Conservation (phyloP, 2,329 filamentous ascomycete species). For the Cladosporium oxysporum region DNA sequence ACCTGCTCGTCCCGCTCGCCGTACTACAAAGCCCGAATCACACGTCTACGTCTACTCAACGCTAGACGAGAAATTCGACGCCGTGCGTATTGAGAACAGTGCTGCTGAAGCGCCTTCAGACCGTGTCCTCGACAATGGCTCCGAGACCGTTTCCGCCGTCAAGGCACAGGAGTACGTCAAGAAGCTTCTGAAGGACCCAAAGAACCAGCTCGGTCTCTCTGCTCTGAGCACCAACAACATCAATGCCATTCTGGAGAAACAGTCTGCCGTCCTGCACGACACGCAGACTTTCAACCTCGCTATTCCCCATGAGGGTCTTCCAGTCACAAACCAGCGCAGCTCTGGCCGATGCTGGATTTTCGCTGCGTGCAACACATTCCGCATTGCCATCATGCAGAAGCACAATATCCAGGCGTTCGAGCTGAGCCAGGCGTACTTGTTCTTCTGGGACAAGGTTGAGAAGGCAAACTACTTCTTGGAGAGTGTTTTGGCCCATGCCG, state of each 20-base stretch:
- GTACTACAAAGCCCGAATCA: constrained; percentile 7
- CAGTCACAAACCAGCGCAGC: constrained; percentile 80
- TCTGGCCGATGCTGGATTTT: constrained; percentile 92
- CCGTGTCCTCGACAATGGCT: constrained; percentile 22
- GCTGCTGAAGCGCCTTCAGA: constrained; percentile 26
- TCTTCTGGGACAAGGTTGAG: constrained; percentile 93
- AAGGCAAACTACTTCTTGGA: constrained; percentile 90
- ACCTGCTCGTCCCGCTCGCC: constrained; percentile 12
- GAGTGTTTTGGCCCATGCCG: constrained; percentile 73
- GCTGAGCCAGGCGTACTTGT: constrained; percentile 83
- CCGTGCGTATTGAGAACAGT: constrained; percentile 33
- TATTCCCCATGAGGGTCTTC: constrained; percentile 78
- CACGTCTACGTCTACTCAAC: constrained; percentile 18
- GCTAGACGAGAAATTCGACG: constrained; percentile 40
- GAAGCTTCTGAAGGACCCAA: constrained; percentile 38
- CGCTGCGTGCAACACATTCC: constrained; percentile 86
- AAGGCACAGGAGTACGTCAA: constrained; percentile 36
- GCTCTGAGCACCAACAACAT: constrained; percentile 70
- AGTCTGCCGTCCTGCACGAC: constrained; percentile 64
- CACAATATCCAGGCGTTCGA: constrained; percentile 78
- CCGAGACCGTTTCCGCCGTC: constrained; percentile 33
- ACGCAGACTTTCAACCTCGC: constrained; percentile 81
- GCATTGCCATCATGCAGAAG: constrained; percentile 82
- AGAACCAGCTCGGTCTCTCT: constrained; percentile 72
- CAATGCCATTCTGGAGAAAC: constrained; percentile 64